Evolutionary conservation across 2,329 filamentous ascomycete species (phyloP).

Genomic region (Venturia oleaginea): DNA sequence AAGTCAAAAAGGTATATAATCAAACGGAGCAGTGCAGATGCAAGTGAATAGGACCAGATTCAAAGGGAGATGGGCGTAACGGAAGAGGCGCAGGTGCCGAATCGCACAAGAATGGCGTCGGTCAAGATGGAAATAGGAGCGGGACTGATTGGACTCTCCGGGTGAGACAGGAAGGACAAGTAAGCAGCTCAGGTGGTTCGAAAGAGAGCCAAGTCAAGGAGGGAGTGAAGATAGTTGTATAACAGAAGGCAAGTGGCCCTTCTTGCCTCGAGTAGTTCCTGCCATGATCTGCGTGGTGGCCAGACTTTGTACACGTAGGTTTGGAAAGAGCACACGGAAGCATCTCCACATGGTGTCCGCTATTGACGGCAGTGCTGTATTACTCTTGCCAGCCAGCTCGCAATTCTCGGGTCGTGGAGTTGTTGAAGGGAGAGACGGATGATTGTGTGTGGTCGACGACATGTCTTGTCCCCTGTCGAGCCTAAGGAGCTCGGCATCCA

Average conservation of each 20-base stretch:
- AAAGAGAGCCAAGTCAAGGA: background rate
- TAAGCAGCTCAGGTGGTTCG: background rate
- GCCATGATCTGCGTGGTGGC: conserved; percentile 2
- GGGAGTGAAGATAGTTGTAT: background rate
- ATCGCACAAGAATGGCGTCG: conserved; percentile 6
- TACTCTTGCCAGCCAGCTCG: background rate
- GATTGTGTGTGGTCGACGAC: conserved; percentile 6
- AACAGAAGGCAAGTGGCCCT: background rate
- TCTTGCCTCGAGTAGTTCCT: background rate
- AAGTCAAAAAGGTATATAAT: background rate
- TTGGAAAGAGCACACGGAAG: conserved; percentile 1
- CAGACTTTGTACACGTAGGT: background rate
- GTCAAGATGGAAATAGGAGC: background rate
- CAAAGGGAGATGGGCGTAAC: background rate
- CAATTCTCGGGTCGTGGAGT: background rate
- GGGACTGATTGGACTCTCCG: background rate
- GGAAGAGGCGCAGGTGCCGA: conserved; percentile 1
- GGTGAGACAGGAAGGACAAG: background rate
- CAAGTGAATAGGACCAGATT: background rate
- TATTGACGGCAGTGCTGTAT: background rate
- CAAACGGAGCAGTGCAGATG: background rate
- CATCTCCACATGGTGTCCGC: background rate
- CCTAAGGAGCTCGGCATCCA: background rate
- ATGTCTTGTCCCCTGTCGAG: background rate
- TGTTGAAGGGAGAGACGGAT: background rate